Conservation (phyloP, 768 basidiomycete genomes). For the Calocera cornea region DNA sequence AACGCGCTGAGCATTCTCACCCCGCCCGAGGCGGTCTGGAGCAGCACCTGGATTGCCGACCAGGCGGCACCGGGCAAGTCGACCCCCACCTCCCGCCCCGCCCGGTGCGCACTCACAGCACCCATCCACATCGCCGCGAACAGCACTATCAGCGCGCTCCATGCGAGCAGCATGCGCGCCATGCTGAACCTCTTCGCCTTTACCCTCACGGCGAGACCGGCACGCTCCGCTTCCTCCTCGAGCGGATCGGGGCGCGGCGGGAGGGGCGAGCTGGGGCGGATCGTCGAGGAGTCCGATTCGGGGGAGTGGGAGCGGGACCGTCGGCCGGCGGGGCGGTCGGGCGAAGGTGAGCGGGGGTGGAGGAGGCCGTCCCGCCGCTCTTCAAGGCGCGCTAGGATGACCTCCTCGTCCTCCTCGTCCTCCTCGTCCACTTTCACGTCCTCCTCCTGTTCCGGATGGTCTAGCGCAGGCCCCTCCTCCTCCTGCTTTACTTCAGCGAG, state of each 20-base stretch:
- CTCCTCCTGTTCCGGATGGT: not conserved
- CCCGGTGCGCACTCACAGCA: not conserved
- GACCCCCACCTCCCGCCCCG: not conserved
- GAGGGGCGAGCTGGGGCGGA: not conserved
- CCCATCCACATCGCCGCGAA: not conserved
- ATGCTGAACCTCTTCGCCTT: not conserved
- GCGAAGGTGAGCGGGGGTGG: not conserved
- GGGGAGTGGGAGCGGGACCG: not conserved
- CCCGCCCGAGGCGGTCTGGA: not conserved
- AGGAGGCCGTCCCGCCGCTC: not conserved
- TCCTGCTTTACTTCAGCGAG: not conserved
- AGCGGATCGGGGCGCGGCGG: not conserved
- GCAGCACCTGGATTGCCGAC: not conserved
- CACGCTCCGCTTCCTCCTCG: not conserved
- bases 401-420: not conserved
- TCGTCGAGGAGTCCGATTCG: not conserved
- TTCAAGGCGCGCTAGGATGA: not conserved
- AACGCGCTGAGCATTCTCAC: not conserved
- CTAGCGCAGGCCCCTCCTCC: not conserved
- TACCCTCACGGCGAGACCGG: not conserved
- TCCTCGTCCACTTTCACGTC: not conserved
- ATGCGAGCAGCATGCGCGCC: not conserved
- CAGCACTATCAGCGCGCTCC: not conserved
- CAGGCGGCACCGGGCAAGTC: not conserved
- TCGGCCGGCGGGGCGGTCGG: not conserved